A percentile compares a stretch with the other conserved stretches of the same genome.
These are phyloP conservation scores for Malus domestica DNA, from an alignment of 306 rosid species.

Conservation along the genomic window DNA sequence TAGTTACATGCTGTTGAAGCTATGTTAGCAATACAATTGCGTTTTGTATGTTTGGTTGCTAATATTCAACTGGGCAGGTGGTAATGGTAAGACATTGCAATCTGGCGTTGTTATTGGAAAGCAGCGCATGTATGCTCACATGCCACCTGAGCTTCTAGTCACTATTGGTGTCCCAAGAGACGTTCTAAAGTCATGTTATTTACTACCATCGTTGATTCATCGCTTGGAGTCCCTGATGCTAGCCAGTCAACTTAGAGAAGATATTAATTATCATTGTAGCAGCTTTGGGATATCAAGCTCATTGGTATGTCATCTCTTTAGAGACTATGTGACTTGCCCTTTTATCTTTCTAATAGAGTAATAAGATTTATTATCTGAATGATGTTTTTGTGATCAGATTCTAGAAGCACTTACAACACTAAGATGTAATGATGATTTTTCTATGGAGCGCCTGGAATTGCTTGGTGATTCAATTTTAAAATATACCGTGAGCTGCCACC, in stretches of 20 bases:
- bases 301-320: slow-evolving; percentile 43
- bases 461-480: slow-evolving; percentile 94
- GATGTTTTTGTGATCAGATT: slow-evolving; percentile 38
- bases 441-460: slow-evolving; percentile 94
- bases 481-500: slow-evolving; percentile 74
- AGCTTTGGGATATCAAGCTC: slow-evolving; percentile 49
- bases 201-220: slow-evolving; percentile 79
- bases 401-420: slow-evolving; percentile 85
- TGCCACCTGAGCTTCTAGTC: slow-evolving; percentile 86
- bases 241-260: slow-evolving; percentile 83
- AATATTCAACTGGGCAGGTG: slow-evolving; percentile 31
- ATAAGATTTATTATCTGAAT: slow-evolving; percentile 4
- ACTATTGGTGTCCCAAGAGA: slow-evolving; percentile 48
- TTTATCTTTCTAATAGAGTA: slow-evolving; percentile 2
- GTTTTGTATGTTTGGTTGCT: slow-evolving; percentile 1
- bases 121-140: slow-evolving; percentile 54
- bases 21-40: neutral
- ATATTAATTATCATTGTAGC: slow-evolving; percentile 38
- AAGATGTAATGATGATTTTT: slow-evolving; percentile 65
- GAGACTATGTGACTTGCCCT: neutral
- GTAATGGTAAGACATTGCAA: slow-evolving; percentile 3
- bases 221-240: slow-evolving; percentile 79
- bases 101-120: slow-evolving; percentile 14
- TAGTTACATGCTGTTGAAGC: neutral
- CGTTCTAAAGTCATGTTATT: slow-evolving; percentile 60